Conservation (phyloP, 2,329 filamentous ascomycete species). For the Colletotrichum tropicicola region DNA sequence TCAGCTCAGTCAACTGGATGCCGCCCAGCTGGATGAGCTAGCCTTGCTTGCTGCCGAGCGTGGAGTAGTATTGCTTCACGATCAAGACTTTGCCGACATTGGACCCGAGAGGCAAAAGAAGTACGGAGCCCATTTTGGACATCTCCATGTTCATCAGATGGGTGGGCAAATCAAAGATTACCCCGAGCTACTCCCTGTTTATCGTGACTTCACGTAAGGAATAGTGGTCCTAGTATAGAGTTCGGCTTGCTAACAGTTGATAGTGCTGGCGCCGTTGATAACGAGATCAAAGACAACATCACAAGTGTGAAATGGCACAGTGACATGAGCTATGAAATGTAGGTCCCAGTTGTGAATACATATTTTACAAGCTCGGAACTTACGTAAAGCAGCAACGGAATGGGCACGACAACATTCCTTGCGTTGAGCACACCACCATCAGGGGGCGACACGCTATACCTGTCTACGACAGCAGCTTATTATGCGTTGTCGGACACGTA, state of each 20-base stretch:
- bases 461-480: neutral
- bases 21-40: constrained; percentile 50
- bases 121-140: neutral
- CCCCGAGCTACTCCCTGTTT: neutral
- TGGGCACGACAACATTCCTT: neutral
- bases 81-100: constrained; percentile 38
- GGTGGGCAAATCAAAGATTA: constrained; percentile 1
- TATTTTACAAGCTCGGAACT: neutral
- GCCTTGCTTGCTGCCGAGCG: constrained; percentile 49
- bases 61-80: constrained; percentile 47
- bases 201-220: neutral
- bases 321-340: constrained; percentile 7
- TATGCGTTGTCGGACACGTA: neutral
- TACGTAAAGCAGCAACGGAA: neutral
- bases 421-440: neutral
- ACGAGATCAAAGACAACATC: neutral
- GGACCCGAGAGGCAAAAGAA: constrained; percentile 1
- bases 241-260: rapidly evolving
- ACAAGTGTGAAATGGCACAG: neutral
- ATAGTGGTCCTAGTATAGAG: no score
- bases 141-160: neutral
- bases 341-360: rapidly evolving
- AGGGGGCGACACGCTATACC: neutral
- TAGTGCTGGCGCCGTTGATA: neutral
- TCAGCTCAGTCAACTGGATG: constrained; percentile 47